Evolutionary conservation across 2,329 filamentous ascomycete species (phyloP).

Genomic region (Cadophora luteo-olivacea): DNA sequence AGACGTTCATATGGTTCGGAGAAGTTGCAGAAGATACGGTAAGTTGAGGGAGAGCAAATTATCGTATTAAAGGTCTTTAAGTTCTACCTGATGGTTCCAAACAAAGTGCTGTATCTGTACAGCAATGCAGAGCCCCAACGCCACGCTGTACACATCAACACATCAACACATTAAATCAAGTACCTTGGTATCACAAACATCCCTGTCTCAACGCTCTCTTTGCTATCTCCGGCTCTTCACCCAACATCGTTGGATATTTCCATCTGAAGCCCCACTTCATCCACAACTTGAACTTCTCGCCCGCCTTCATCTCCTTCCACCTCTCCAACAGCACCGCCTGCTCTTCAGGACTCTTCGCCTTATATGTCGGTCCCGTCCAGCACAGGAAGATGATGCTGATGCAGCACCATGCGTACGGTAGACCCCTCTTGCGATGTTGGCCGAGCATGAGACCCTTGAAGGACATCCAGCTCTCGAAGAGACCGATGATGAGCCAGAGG

Average conservation of each 20-base stretch:
- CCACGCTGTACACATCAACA: slow-evolving; percentile 2
- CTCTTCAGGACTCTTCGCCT: slow-evolving; percentile 35
- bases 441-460: slow-evolving; percentile 38
- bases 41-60: not conserved
- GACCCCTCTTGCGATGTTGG: slow-evolving; percentile 31
- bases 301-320: slow-evolving; percentile 31
- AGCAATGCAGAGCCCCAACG: slow-evolving; percentile 7
- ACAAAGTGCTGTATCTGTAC: not conserved
- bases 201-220: slow-evolving; percentile 33
- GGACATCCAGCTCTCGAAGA: slow-evolving; percentile 33
- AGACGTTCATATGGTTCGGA: too few relatives aligned
- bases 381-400: slow-evolving; percentile 32
- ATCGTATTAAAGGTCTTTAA: not conserved
- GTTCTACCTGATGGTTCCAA: not conserved
- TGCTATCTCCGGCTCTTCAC: slow-evolving; percentile 31
- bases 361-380: slow-evolving; percentile 34
- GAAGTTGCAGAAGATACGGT: too few relatives aligned
- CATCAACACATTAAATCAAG: slow-evolving; percentile 4
- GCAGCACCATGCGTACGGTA: slow-evolving; percentile 36
- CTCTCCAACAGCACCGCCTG: slow-evolving; percentile 26
- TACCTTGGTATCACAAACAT: slow-evolving; percentile 20
- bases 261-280: slow-evolving; percentile 37
- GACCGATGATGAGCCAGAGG: slow-evolving; percentile 31
- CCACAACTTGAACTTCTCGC: slow-evolving; percentile 34
- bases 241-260: slow-evolving; percentile 37